Percentiles rank a stretch among this genome's conserved stretches.
Evolutionary conservation across 345 rosid genomes (phyloP).

Genomic region (Syzygium aqueum): DNA sequence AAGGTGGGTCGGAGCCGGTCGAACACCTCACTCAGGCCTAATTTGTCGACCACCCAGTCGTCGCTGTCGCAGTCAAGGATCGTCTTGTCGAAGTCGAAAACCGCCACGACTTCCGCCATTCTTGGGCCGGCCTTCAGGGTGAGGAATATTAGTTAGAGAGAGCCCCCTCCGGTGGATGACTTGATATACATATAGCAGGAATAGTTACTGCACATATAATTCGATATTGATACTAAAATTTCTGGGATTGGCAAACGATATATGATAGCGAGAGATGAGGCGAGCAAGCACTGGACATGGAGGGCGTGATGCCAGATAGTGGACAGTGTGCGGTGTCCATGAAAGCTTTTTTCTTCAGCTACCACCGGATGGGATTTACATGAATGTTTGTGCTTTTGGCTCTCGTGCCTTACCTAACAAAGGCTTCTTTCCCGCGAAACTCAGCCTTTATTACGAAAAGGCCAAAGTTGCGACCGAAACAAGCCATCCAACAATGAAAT

Average conservation of each 20-base stretch:
- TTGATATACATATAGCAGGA: background rate
- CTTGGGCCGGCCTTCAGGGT: background rate
- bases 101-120: conserved; percentile 43
- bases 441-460: background rate
- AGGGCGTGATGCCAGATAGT: background rate
- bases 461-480: background rate
- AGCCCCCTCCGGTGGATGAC: background rate
- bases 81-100: conserved; percentile 90
- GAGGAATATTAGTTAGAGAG: background rate
- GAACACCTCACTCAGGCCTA: conserved; percentile 68
- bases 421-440: background rate
- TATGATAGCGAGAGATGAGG: background rate
- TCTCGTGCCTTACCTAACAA: background rate
- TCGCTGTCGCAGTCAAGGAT: conserved; percentile 81
- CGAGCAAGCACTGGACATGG: background rate
- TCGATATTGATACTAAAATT: background rate
- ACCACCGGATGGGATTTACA: background rate
- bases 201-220: background rate
- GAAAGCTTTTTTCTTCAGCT: background rate
- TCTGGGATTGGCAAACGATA: background rate
- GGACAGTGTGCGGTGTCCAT: background rate
- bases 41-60: conserved; percentile 68
- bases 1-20: conserved; percentile 72
- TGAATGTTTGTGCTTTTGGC: background rate
- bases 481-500: background rate